Base-by-base conservation (phyloP, 345 rosid species). In the Firmiana major region DNA sequence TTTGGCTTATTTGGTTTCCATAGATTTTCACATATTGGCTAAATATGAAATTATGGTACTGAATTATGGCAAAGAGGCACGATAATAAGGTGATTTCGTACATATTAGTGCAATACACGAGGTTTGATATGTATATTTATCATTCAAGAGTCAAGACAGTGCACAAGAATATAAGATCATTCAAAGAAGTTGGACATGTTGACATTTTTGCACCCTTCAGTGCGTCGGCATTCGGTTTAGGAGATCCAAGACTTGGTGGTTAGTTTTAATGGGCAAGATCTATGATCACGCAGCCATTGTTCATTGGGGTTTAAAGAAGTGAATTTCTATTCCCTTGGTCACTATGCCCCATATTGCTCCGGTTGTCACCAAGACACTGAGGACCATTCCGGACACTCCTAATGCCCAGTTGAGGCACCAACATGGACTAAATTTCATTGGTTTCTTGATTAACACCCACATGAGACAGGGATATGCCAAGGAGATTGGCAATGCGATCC, bases 401-500 rank as follows among this genome's bases (percentile, higher is more conserved):
- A 88, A 51, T 16, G 40, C 74, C 67, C 85, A 85, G 42, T 87
- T 89, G 51, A 86, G 71, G 19, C 75, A 84, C 91, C 88, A 87
- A 34, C 6, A 48, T 13, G 78, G 70, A 31, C 83, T 59, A 22
- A 75, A 81, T 51, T 11, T 83, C 3, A 10, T 1, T 6, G 87
- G 91, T 76, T 85, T 86, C 87, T 83, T 89, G 19, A 88, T 77
- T 3, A 72, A 49, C 28, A 84, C 79, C 95, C 93, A 89, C 89
- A 86, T 89, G 60, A 87, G 70, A 62, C 88, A 87, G 1, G 89
- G 91, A 76, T 91, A 89, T 16, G 88, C 91, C 28, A 88, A 77
- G 38, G 94, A 83, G 54, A 88, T 68, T 0, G 90, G 90, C 13
- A 88, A 57, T 0, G 92, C 90, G 0, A 89, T 49, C 51, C 91